Percentiles rank a stretch among this genome's conserved stretches.
Evolutionary conservation across 495 filamentous ascomycete species (phyloP).

Genomic region (Penicillium chermesinum): DNA sequence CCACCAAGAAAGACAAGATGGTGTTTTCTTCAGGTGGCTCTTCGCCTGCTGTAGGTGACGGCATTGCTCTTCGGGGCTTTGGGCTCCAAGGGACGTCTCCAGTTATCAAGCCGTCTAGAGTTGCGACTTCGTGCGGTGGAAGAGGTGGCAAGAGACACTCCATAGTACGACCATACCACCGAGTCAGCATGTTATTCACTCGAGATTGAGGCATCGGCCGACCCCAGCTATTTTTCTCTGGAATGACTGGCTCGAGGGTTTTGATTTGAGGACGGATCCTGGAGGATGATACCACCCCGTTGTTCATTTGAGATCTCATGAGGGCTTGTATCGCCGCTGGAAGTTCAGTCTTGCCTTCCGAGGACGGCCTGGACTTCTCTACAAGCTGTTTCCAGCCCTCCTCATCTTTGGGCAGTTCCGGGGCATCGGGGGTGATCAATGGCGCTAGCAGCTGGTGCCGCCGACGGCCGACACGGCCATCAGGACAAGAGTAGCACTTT

Average conservation of each 20-base stretch:
- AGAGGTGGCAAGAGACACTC: slow-evolving; percentile 66
- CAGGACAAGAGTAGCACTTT: slow-evolving; percentile 61
- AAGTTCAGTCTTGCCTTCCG: slow-evolving; percentile 34
- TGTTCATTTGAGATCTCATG: slow-evolving; percentile 34
- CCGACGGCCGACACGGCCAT: slow-evolving; percentile 69
- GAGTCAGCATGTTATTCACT: slow-evolving; percentile 51
- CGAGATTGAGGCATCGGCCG: slow-evolving; percentile 49
- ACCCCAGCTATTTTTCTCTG: slow-evolving; percentile 59
- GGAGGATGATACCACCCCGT: slow-evolving; percentile 15
- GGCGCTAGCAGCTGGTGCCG: slow-evolving; percentile 55
- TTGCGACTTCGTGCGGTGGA: slow-evolving; percentile 57
- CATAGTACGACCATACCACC: slow-evolving; percentile 55
- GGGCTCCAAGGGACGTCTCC: slow-evolving; percentile 43
- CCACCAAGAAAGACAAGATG: slow-evolving; percentile 22
- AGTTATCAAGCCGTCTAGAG: slow-evolving; percentile 52
- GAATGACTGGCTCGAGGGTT: slow-evolving; percentile 46
- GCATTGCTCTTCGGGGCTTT: slow-evolving; percentile 32
- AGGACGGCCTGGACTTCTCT: slow-evolving; percentile 7
- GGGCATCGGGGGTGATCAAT: slow-evolving; percentile 34
- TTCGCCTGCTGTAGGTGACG: slow-evolving; percentile 4
- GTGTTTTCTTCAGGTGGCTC: background rate
- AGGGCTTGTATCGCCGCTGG: slow-evolving; percentile 29
- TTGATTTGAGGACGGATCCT: slow-evolving; percentile 30
- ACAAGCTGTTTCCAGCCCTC: background rate
- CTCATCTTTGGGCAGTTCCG: slow-evolving; percentile 22